Conservation (phyloP, 73 alveolate species). For the Paramecium primaurelia region DNA sequence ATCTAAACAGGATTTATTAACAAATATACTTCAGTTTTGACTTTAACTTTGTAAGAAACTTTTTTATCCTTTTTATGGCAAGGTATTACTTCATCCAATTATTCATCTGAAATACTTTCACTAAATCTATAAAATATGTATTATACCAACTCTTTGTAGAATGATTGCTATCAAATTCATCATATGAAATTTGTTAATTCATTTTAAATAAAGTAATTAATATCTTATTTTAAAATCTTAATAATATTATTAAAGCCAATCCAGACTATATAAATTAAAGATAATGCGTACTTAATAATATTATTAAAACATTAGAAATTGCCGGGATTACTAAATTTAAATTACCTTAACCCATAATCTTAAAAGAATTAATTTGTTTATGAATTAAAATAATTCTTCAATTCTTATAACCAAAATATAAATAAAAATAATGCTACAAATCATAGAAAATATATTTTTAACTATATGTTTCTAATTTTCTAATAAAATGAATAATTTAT, state of each 20-base stretch:
- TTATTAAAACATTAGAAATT: neutral
- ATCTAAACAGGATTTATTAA: neutral
- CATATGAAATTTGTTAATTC: neutral
- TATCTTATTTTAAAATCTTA: neutral
- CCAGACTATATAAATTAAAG: neutral
- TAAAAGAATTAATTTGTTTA: neutral
- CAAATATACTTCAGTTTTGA: neutral
- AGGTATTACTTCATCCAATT: neutral
- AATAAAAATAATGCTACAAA: neutral
- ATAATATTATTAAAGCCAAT: conserved; percentile 15
- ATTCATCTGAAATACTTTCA: neutral
- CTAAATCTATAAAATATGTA: neutral
- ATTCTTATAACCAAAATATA: neutral
- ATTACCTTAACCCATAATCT: neutral
- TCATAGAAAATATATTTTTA: neutral
- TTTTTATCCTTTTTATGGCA: neutral
- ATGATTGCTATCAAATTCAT: neutral
- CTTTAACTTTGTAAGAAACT: neutral
- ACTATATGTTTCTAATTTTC: too few species aligned
- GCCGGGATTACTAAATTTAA: neutral
- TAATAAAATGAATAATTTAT: too few species aligned
- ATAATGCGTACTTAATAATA: conserved; percentile 9
- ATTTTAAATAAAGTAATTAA: neutral
- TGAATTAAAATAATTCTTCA: neutral
- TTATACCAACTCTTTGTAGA: neutral